Evolutionary conservation across 768 basidiomycete species (phyloP).

Genomic region (Russula sp.): DNA sequence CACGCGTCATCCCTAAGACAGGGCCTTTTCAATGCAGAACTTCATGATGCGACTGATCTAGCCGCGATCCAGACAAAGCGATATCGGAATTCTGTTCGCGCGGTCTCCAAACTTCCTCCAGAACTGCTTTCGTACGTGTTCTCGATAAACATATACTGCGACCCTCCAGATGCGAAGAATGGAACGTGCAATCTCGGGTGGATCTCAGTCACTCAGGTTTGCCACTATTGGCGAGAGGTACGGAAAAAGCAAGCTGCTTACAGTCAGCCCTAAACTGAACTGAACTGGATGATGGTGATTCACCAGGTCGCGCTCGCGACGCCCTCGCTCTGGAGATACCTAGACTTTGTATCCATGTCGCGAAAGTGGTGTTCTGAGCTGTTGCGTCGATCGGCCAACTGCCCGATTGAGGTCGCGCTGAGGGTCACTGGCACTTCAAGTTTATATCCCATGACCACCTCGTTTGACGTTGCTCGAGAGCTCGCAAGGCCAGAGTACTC

Average conservation of each 20-base stretch:
- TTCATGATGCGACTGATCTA: not conserved
- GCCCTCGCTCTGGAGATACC: not conserved
- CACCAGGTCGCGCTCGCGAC: slow-evolving; percentile 3
- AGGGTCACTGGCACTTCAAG: not conserved
- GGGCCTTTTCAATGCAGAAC: not conserved
- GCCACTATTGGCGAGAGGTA: slow-evolving; percentile 6
- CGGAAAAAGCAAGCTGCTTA: not conserved
- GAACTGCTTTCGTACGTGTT: slow-evolving; percentile 8
- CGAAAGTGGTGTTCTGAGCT: slow-evolving; percentile 5
- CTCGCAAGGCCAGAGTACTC: not conserved
- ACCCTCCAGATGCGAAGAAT: not conserved
- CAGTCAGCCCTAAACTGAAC: not conserved
- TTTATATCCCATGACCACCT: not conserved
- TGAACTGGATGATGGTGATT: not conserved
- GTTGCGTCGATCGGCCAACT: slow-evolving; percentile 1
- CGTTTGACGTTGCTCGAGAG: not conserved
- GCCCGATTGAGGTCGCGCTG: not conserved
- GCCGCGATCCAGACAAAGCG: not conserved
- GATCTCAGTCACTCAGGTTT: slow-evolving; percentile 3
- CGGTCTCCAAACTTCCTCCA: not conserved
- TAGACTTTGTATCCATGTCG: not conserved
- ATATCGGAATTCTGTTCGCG: not conserved
- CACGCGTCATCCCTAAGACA: not conserved
- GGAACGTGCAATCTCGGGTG: not conserved
- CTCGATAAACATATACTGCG: not conserved